These are phyloP conservation scores for Oryza glaberrima DNA, from an alignment of 176 grass and related monocot species.

Conservation along the genomic window DNA sequence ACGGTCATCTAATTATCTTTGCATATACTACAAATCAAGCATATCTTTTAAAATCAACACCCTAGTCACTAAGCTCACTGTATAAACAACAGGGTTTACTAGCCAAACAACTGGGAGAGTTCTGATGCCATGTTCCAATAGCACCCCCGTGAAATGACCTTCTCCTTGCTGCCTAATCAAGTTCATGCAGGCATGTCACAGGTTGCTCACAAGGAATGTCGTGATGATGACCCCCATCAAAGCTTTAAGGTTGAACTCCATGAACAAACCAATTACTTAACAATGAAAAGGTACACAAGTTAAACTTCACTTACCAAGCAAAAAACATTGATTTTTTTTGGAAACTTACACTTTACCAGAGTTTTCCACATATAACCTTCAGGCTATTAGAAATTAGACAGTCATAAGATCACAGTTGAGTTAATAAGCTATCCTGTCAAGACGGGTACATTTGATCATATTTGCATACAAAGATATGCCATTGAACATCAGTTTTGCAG, in stretches of 20 bases:
- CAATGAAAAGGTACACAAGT: not conserved
- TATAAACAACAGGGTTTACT: not conserved
- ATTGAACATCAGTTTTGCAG: not conserved
- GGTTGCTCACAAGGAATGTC: not conserved
- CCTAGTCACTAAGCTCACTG: not conserved
- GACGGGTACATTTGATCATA: not conserved
- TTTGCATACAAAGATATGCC: not conserved
- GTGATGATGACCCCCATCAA: not conserved
- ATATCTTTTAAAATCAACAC: not conserved
- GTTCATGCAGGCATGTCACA: not conserved
- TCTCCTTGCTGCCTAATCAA: not conserved
- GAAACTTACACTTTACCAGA: not conserved
- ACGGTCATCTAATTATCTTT: not conserved
- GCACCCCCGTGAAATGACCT: not conserved
- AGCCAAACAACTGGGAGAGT: not conserved
- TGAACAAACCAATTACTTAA: not conserved
- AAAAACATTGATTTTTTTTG: not conserved
- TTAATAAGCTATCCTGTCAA: not conserved
- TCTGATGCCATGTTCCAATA: not conserved
- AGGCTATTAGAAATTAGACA: not conserved
- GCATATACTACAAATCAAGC: not conserved
- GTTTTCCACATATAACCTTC: not conserved
- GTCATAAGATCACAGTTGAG: not conserved
- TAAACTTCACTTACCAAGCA: not conserved
- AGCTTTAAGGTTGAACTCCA: not conserved